Evolutionary conservation across 2,329 filamentous ascomycete species (phyloP), one percentile per base, ranked within the genome.

Genomic region (Fusarium burgessii): DNA sequence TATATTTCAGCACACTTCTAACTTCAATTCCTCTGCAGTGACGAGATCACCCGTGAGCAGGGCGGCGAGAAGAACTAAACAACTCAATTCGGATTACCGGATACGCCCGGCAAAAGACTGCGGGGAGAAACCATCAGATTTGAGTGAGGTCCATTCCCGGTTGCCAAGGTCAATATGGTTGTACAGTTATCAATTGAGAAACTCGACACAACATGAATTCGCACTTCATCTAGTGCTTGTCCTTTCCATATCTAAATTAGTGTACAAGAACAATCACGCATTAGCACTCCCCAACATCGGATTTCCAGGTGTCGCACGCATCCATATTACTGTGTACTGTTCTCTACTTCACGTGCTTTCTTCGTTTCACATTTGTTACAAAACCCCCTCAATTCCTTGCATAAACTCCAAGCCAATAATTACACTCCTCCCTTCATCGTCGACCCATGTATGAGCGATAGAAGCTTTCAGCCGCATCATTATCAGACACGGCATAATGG

Each of bases 401-500:
- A 73, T 35, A 73, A 77, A 76, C 74, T 77, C 74, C 75, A 67
- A 71, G 56, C 52, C 66, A 66, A 72, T 73, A 55, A 63, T 71
- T 66, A 71, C 45, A 49, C 14, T 41, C 51, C 41, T 58, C 43
- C 62, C 14, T 73, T 83, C 79, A 92, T 81, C 91, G 88, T 72
- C 92, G 86, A 42, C 92, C 93, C 85, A 94, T 90, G 82, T 94
- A 97, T 59, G 93, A 97, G 52, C 93, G 89, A 80, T 96, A 97
- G 82, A 98, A 98, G 80, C 94, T 93, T 78, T 97, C 94, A 2
- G 93, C 91, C 18, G 92, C 91, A 77, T 93, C 91, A 63, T 86
- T 89, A 66, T 93, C 91, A 13, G 86, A 83, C 14, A 87, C 87
- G 23, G 86, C 87, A 70, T 89, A 87, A 62, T 87, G 86, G 72